Evolutionary conservation across 2,329 filamentous ascomycete genomes (phyloP).

Genomic region (Dendrostoma leiphaemia): DNA sequence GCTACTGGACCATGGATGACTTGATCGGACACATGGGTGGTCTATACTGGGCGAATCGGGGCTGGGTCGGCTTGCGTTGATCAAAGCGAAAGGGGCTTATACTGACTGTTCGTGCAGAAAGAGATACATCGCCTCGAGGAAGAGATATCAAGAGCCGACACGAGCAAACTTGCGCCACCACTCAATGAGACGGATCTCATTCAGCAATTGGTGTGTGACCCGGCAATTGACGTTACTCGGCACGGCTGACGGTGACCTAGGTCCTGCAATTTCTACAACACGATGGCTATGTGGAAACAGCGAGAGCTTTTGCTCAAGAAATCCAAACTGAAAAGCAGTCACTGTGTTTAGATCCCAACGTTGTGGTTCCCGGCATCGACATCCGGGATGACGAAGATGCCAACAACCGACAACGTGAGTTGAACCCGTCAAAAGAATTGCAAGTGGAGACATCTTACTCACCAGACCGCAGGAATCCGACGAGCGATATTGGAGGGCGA

Average conservation of each 20-base stretch:
- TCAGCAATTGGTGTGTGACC: conserved; percentile 66
- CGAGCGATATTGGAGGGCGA: conserved; percentile 86
- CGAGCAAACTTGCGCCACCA: conserved; percentile 59
- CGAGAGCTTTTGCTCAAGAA: conserved; percentile 82
- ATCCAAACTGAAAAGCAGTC: conserved; percentile 71
- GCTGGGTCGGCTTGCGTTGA: conserved; percentile 22
- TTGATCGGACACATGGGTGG: conserved; percentile 7
- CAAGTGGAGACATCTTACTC: background rate
- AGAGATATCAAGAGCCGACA: conserved; percentile 56
- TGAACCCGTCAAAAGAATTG: background rate
- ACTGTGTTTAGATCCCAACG: conserved; percentile 56
- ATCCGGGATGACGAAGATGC: conserved; percentile 83
- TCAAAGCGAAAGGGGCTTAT: background rate
- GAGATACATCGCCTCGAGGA: conserved; percentile 58
- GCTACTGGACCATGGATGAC: background rate
- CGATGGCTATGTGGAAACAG: conserved; percentile 93
- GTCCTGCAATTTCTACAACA: conserved; percentile 86
- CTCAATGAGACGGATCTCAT: conserved; percentile 75
- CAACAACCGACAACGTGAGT: conserved; percentile 77
- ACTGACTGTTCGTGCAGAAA: conserved; percentile 38
- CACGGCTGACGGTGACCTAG: conserved; percentile 27
- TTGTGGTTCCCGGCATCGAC: conserved; percentile 57
- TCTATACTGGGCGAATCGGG: conserved; percentile 4
- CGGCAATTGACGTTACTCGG: background rate
- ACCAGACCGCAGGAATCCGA: conserved; percentile 66